phyloP scores from a whole-genome alignment of 179 eudicot genomes.

The Heliamphora pulchella region DNA sequence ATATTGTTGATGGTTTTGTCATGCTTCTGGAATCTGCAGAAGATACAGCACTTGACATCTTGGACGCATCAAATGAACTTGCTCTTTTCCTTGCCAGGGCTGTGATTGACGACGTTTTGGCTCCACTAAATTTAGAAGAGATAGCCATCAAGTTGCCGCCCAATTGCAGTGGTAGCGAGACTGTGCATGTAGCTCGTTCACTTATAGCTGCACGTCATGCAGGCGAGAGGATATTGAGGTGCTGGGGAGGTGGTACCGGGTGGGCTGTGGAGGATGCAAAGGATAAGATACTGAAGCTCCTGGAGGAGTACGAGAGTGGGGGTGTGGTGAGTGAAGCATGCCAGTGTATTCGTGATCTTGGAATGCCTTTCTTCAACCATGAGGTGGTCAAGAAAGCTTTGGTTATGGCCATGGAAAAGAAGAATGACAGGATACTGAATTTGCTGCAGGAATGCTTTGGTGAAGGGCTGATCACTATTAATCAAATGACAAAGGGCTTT shows the following conservation, averaged over 20 bases:
- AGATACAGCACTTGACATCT: slow-evolving; percentile 83
- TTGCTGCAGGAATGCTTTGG: slow-evolving; percentile 68
- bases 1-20: slow-evolving; percentile 76
- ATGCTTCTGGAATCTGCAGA: slow-evolving; percentile 90
- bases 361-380: slow-evolving; percentile 93
- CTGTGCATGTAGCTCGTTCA: slow-evolving; percentile 74
- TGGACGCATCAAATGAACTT: slow-evolving; percentile 87
- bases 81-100: slow-evolving; percentile 88
- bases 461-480: slow-evolving; percentile 83
- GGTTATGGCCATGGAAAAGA: slow-evolving; percentile 99
- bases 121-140: slow-evolving; percentile 78
- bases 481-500: slow-evolving; percentile 91
- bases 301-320: slow-evolving; percentile 83
- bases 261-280: slow-evolving; percentile 99
- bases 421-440: slow-evolving; percentile 79
- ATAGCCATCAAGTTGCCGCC: slow-evolving; percentile 53
- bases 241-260: slow-evolving; percentile 99
- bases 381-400: slow-evolving; percentile 97
- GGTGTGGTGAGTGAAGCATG: slow-evolving; percentile 91
- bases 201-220: slow-evolving; percentile 85
- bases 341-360: slow-evolving; percentile 82
- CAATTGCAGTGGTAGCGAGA: slow-evolving; percentile 74
- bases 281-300: slow-evolving; percentile 84
- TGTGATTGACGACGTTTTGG: slow-evolving; percentile 85
- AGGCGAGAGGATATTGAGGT: slow-evolving; percentile 89